Conservation (phyloP, 176 grass and related monocot species). For the Chrysopogon serrulatus region DNA sequence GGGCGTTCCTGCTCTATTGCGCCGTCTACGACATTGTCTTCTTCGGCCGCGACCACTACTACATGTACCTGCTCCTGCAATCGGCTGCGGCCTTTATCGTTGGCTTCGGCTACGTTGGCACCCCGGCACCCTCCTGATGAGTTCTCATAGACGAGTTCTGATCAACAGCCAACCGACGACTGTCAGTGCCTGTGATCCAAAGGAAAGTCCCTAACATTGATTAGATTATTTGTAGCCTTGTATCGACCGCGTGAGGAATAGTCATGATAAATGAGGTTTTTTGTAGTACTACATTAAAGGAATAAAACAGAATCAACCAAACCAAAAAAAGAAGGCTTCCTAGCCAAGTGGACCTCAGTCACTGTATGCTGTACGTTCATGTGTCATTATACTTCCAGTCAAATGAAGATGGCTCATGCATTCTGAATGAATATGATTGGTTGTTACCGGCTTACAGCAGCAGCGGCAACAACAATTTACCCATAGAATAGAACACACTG, state of each 20-base stretch:
- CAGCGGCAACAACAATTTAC: background rate
- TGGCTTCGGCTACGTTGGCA: conserved; percentile 67
- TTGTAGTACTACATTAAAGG: background rate
- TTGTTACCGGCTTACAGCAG: background rate
- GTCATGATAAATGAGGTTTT: background rate
- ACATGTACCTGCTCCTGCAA: conserved; percentile 72
- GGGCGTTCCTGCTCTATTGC: conserved; percentile 60
- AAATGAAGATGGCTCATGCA: background rate
- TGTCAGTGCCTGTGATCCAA: background rate
- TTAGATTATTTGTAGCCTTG: background rate
- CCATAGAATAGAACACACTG: background rate
- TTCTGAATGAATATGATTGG: background rate
- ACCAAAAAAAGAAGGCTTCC: background rate
- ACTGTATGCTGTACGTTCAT: background rate
- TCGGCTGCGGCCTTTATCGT: conserved; percentile 69
- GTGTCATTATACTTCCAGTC: background rate
- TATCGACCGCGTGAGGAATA: background rate
- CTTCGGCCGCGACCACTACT: conserved; percentile 60
- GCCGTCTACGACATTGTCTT: conserved; percentile 54
- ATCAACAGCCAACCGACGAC: background rate
- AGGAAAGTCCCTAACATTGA: background rate
- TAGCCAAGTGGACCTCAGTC: background rate
- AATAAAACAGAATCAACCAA: background rate
- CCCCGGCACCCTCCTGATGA: conserved; percentile 23
- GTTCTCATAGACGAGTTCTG: background rate